These are phyloP conservation scores for Pyracantha coccinea DNA, from an alignment of 331 rosid species.

Conservation along the genomic window DNA sequence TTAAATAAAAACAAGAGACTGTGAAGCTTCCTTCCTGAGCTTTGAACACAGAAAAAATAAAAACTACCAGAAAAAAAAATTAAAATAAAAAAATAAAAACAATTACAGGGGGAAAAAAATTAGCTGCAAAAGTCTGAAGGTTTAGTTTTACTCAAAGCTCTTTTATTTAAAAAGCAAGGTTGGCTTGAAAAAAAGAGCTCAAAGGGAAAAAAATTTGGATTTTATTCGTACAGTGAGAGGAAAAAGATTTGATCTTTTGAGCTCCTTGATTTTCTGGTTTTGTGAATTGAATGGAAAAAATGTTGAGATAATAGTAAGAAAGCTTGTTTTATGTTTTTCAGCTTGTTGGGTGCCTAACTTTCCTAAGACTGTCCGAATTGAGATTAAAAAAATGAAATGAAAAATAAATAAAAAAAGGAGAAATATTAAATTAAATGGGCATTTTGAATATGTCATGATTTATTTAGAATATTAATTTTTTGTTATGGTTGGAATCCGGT, in stretches of 20 bases:
- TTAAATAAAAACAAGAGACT: background rate
- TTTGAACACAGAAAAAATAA: background rate
- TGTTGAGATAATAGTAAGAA: slow-evolving; percentile 54
- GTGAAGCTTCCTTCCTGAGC: slow-evolving; percentile 10
- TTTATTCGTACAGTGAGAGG: no score
- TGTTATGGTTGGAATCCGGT: slow-evolving; percentile 56
- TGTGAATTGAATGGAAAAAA: slow-evolving; percentile 49
- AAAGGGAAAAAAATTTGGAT: slow-evolving; percentile 11
- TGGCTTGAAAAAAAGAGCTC: slow-evolving; percentile 16
- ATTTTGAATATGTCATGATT: slow-evolving; percentile 31
- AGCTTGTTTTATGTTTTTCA: slow-evolving; percentile 52
- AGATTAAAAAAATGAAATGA: slow-evolving; percentile 48
- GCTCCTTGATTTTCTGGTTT: slow-evolving; percentile 25
- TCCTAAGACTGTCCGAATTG: slow-evolving; percentile 62
- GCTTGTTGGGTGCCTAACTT: slow-evolving; percentile 79
- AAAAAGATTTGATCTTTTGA: slow-evolving; percentile 6
- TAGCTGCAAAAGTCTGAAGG: slow-evolving; percentile 10
- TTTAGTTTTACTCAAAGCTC: slow-evolving; percentile 15
- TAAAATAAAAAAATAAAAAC: background rate
- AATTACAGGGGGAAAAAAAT: slow-evolving; percentile 5
- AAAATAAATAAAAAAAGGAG: slow-evolving; percentile 12
- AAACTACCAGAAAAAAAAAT: background rate
- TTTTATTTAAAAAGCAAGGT: slow-evolving; percentile 12
- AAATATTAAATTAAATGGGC: slow-evolving; percentile 24
- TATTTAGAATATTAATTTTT: slow-evolving; percentile 34